Conservation (phyloP, 768 basidiomycete genomes). For the Exsudoporus frostii region DNA sequence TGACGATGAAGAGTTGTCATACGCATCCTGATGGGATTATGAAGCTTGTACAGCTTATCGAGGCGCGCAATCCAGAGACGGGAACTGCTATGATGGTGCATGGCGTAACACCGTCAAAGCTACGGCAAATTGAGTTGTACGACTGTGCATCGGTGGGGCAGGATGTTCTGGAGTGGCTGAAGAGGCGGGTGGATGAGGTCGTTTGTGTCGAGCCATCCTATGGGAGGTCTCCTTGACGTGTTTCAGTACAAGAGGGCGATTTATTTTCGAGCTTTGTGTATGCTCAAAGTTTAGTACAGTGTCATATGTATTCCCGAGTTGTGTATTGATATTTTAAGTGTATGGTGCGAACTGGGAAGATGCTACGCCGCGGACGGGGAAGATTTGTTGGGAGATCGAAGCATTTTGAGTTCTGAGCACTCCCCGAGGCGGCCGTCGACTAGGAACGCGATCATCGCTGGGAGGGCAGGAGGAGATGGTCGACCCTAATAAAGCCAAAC, state of each 20-base stretch:
- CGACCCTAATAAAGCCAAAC: conserved; percentile 28
- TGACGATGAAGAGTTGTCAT: conserved; percentile 65
- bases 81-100: conserved; percentile 35
- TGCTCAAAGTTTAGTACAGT: neutral
- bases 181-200: conserved; percentile 57
- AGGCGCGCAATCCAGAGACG: conserved; percentile 62
- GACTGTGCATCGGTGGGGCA: conserved; percentile 64
- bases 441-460: too few relatives aligned
- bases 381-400: too few relatives aligned
- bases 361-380: too few relatives aligned
- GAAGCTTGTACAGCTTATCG: conserved; percentile 70
- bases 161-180: conserved; percentile 70
- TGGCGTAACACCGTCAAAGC: conserved; percentile 49
- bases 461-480: too few relatives aligned
- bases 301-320: neutral
- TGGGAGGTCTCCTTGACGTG: conserved; percentile 35
- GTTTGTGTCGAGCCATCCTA: conserved; percentile 57
- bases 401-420: too few relatives aligned
- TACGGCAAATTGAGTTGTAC: conserved; percentile 59
- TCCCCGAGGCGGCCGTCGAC: too few relatives aligned
- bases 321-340: conserved; percentile 23
- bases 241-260: neutral
- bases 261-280: conserved; percentile 3
- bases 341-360: neutral
- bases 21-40: conserved; percentile 61